Base-by-base conservation (phyloP, 163 green algal genomes). In the Scenedesmus sp. region DNA sequence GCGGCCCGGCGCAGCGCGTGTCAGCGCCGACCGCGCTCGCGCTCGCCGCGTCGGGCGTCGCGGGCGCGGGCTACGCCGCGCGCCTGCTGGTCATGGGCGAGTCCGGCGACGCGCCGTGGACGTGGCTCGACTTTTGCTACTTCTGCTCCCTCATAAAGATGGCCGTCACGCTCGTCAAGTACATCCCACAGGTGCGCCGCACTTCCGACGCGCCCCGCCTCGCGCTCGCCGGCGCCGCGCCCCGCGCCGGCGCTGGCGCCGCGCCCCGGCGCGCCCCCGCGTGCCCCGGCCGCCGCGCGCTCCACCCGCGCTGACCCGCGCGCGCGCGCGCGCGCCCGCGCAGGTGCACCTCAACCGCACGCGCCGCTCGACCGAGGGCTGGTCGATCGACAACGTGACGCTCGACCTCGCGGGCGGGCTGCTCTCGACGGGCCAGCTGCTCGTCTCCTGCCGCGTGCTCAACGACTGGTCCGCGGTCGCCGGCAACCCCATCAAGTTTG, bases 401-500 rank as follows among this genome's bases (percentile, higher is more conserved):
- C 83, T 93, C 4, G 88, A 93, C 72, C 75, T 89, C 50, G 66
- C 66, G 18, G 88, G 88, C 26, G 88, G 88, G 2, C 6, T 77
- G 9, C 78, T 91, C 17, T 88, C 78, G 3, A 56, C 87, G 1
- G 76, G 22, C n/a, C 88, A 92, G 83, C 53, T 85, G 45, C 14
- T 88, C 20, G 51, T 90, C 18, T 76, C 84, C 29, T 71, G 80
- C 36, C 26, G 22, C 0, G 60, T 84, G n/a, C 69, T 56, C 3
- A n/a, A 75, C n/a, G 74, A 87, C 75, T 86, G 54, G 57, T 83
- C 39, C 18, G 45, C 76, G 5, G 50, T 90, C 24, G 75, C 54
- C 0, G 86, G 86, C 69, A 91, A 91, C 73, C 79, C 83, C 5
- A 78, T 89, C 26, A 91, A 90, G 73, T 85, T 90, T 77, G 87